Evolutionary conservation across 805 yeast genomes (phyloP), one percentile per base, ranked within the genome.

Genomic region (Metschnikowia gruessii): DNA sequence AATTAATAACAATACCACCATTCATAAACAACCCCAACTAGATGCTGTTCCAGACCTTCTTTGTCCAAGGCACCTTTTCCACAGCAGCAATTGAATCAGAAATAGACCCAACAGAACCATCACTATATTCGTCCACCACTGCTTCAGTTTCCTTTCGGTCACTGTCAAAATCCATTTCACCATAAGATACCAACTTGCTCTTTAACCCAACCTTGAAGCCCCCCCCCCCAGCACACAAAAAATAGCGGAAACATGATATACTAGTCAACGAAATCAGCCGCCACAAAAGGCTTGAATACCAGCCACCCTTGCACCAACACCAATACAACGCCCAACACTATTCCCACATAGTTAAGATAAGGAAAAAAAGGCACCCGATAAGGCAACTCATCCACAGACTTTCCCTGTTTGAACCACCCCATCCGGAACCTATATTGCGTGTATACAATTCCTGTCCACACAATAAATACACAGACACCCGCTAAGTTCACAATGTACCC

Each of bases 251-350:
- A 36, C 55, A 57, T 46, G 26, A 58, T 57, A 24, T 58, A 58
- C 13, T 50, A 45, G 42, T 57, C 62, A 21, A 58, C 58, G 40
- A 58, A 58, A 16, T 52, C 42, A 9, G 53, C 55, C 21, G 57
- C 54, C n/a, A 43, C 43, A 41, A 58, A 58, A 4, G 62, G 62
- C 33, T 45, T 48, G 36, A 58, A 55, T 15, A 54, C 56, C 21
- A 56, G 42, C 62, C 62, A 58, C 12, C 62, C 60, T 46, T 56
- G 62, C 19, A 58, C 62, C 22, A 57, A 46, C 16, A 51, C 48
- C 43, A 58, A 49, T n/a, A 56, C 43, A 1, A 50, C 40, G 6
- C 61, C 59, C 15, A 55, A 31, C 5, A 36, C 40, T 3, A 55
- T 44, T 10, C 55, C 56, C 21, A 51, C 31, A 37, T 43, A 55